phyloP scores from a whole-genome alignment of 805 yeast species.

The Starmerella lactis-condensi region DNA sequence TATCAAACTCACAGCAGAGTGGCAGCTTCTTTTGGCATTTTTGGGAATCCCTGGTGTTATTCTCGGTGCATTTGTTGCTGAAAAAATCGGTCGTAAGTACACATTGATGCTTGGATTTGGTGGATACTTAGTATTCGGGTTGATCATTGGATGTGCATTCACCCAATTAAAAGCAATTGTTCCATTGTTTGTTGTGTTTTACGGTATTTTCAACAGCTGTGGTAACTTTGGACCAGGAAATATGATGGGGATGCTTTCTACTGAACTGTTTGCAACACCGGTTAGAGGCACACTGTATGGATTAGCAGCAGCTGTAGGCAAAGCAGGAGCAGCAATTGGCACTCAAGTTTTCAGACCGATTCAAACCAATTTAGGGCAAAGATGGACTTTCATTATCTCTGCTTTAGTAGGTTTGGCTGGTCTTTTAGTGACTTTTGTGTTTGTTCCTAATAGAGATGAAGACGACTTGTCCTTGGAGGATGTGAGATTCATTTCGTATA shows the following conservation, averaged over 20 bases:
- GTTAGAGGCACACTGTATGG: conserved; percentile 64
- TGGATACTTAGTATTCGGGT: conserved; percentile 46
- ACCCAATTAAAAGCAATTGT: conserved; percentile 37
- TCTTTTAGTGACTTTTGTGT: conserved; percentile 37
- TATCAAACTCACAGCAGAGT: conserved; percentile 45
- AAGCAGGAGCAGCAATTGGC: conserved; percentile 73
- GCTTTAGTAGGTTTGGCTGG: conserved; percentile 56
- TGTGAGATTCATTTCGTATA: conserved; percentile 39
- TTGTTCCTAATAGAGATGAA: conserved; percentile 49
- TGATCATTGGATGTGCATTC: conserved; percentile 30
- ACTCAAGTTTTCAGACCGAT: conserved; percentile 56
- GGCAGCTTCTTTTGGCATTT: conserved; percentile 50
- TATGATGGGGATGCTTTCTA: conserved; percentile 46
- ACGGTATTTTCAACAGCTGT: conserved; percentile 49
- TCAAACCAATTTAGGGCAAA: conserved; percentile 40
- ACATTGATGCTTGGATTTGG: conserved; percentile 52
- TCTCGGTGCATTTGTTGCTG: conserved; percentile 47
- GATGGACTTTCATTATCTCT: conserved; percentile 65
- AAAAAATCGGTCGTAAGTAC: conserved; percentile 48
- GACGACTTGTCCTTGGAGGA: conserved; percentile 55
- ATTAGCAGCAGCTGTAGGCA: conserved; percentile 60
- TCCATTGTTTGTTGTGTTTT: conserved; percentile 49
- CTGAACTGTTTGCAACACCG: conserved; percentile 59
- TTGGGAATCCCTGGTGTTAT: conserved; percentile 56
- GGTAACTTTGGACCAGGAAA: conserved; percentile 72